These are phyloP conservation scores for Candida orba DNA, from an alignment of 805 yeast species.

Conservation along the genomic window DNA sequence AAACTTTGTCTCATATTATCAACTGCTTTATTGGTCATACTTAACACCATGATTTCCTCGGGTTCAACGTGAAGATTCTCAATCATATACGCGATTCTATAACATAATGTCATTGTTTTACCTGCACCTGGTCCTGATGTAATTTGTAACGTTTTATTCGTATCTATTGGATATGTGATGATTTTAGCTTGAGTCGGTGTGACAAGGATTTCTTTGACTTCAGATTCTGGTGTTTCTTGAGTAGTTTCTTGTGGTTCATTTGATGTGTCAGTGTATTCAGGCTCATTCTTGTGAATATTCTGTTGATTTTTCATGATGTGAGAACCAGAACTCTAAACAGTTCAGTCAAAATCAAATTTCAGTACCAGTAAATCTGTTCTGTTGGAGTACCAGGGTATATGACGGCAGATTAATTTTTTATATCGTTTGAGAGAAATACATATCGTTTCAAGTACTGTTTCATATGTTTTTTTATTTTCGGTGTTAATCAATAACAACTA, in stretches of 20 bases:
- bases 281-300: too few species aligned
- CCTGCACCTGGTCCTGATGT: slow-evolving; percentile 75
- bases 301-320: not conserved
- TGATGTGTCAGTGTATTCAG: too few species aligned
- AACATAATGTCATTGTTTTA: slow-evolving; percentile 53
- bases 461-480: too few species aligned
- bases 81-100: slow-evolving; percentile 44
- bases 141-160: slow-evolving; percentile 39
- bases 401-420: too few species aligned
- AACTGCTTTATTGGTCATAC: slow-evolving; percentile 67
- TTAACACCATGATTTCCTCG: slow-evolving; percentile 49
- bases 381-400: too few species aligned
- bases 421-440: too few species aligned
- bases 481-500: too few species aligned
- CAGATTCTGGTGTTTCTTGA: not conserved
- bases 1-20: slow-evolving; percentile 34
- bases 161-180: slow-evolving; percentile 33
- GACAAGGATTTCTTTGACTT: slow-evolving; percentile 18
- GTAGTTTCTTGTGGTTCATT: not conserved
- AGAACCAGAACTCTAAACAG: too few species aligned
- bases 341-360: too few species aligned
- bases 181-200: slow-evolving; percentile 42
- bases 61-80: slow-evolving; percentile 34
- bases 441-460: too few species aligned
- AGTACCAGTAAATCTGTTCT: too few species aligned